These are phyloP conservation scores for Citrus glauca DNA, from an alignment of 345 rosid genomes.

Conservation along the genomic window DNA sequence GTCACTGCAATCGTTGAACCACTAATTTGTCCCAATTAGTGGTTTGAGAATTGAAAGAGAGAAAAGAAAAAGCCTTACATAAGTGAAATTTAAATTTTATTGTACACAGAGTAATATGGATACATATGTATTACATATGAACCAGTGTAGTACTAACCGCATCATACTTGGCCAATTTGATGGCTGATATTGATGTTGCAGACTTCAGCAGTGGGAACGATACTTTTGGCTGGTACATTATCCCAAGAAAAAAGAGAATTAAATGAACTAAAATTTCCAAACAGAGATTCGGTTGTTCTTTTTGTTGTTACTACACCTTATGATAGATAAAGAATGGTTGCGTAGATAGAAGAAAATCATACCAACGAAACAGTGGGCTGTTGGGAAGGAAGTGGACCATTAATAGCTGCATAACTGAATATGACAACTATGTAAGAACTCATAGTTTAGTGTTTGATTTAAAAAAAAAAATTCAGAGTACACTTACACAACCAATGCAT, in stretches of 20 bases:
- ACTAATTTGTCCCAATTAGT: conserved; percentile 39
- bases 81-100: too few relatives aligned
- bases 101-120: not conserved
- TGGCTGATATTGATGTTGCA: conserved; percentile 21
- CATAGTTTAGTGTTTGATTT: not conserved
- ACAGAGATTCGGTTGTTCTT: not conserved
- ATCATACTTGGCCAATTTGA: conserved; percentile 55
- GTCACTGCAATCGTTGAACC: conserved; percentile 64
- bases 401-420: conserved; percentile 64
- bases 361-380: conserved; percentile 24
- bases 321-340: not conserved
- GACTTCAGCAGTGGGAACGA: conserved; percentile 46
- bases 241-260: not conserved
- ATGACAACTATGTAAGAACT: not conserved
- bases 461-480: not conserved
- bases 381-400: conserved; percentile 34
- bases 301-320: not conserved
- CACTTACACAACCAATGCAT: conserved; percentile 52
- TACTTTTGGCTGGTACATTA: conserved; percentile 34
- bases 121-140: not conserved
- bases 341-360: not conserved
- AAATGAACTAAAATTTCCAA: not conserved
- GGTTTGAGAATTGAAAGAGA: conserved; percentile 10
- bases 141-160: conserved; percentile 39
- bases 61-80: not conserved